Evolutionary conservation across 805 yeast genomes (phyloP).

Genomic region (Saturnispora galanensis): DNA sequence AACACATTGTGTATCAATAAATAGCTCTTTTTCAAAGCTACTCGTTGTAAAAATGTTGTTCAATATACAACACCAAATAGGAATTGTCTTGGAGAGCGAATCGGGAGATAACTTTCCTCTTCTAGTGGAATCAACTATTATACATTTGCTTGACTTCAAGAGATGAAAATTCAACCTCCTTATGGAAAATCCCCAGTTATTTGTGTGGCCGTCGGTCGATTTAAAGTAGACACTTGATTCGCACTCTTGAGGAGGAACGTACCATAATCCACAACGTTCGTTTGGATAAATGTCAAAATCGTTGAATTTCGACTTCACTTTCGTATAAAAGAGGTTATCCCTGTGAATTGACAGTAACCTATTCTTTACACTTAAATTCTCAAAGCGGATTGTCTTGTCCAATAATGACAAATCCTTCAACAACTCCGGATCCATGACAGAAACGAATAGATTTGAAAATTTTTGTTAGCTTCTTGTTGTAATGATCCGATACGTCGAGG

Average conservation of each 20-base stretch:
- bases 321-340: constrained; percentile 45
- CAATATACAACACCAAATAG: constrained; percentile 84
- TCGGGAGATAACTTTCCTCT: constrained; percentile 83
- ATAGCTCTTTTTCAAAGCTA: constrained; percentile 8
- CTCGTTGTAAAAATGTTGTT: constrained; percentile 38
- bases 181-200: constrained; percentile 69
- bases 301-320: constrained; percentile 25
- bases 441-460: too few species aligned
- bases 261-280: constrained; percentile 86
- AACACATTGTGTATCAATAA: constrained; percentile 42
- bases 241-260: constrained; percentile 38
- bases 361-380: constrained; percentile 21
- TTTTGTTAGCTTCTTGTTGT: background rate
- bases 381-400: constrained; percentile 8
- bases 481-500: constrained; percentile 36
- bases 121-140: constrained; percentile 76
- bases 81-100: constrained; percentile 76
- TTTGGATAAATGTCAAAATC: constrained; percentile 50
- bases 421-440: constrained; percentile 15
- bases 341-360: constrained; percentile 62
- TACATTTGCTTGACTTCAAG: constrained; percentile 41
- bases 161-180: constrained; percentile 70
- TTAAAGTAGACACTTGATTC: constrained; percentile 59
- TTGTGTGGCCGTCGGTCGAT: constrained; percentile 84
- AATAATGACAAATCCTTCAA: constrained; percentile 9